Evolutionary conservation across 352 stramenopile genomes (phyloP).

Genomic region (Thraustochytrium striatum): DNA sequence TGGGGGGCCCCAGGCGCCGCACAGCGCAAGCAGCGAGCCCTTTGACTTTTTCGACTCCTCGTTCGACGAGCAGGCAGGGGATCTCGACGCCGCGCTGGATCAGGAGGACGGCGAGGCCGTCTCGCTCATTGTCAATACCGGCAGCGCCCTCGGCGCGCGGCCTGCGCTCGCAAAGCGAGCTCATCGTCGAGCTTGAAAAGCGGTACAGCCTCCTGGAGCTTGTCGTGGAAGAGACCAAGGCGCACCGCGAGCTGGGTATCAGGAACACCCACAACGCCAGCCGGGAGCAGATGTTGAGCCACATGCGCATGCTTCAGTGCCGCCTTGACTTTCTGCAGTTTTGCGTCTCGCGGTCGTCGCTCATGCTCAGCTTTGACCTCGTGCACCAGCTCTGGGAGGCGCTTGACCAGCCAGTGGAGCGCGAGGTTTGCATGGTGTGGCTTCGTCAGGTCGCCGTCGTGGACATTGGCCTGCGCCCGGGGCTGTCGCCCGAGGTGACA

Average conservation of each 20-base stretch:
- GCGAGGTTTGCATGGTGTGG: conserved; percentile 45
- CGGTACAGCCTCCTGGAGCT: conserved; percentile 37
- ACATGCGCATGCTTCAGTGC: conserved; percentile 35
- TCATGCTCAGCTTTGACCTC: conserved; percentile 47
- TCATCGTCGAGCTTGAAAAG: conserved; percentile 22
- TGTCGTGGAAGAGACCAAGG: conserved; percentile 37
- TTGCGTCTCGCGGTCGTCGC: conserved; percentile 18
- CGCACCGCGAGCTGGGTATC: not conserved
- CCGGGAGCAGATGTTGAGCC: conserved; percentile 22
- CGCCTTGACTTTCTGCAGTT: conserved; percentile 43
- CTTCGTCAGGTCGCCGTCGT: conserved; percentile 23
- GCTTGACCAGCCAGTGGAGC: conserved; percentile 14
- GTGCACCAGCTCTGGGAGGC: conserved; percentile 39
- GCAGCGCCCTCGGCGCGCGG: not conserved
- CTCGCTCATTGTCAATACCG: not conserved
- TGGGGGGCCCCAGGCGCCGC: not conserved
- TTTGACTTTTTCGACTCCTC: not conserved
- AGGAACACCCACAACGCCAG: not conserved
- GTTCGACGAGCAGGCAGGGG: not conserved
- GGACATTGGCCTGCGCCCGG: conserved; percentile 6
- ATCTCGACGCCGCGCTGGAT: not conserved
- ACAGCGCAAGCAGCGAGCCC: not conserved
- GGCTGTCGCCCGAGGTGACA: not conserved
- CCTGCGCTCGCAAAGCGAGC: conserved; percentile 13
- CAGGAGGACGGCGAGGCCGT: not conserved